Conservation (phyloP, 2,329 filamentous ascomycete species). For the Aspergillus sp. region DNA sequence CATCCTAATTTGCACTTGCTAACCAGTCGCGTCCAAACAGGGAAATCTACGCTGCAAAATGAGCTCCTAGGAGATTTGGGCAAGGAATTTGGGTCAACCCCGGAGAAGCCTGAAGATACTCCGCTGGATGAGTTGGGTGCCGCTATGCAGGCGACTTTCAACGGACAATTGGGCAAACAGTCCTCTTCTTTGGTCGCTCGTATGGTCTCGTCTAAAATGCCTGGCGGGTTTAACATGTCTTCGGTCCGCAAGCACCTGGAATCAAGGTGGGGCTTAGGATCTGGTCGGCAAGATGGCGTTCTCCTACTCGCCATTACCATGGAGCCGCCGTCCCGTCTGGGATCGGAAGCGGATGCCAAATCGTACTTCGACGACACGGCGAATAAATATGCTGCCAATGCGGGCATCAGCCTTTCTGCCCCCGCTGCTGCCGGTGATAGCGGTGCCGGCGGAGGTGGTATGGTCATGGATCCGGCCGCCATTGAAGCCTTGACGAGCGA, state of each 20-base stretch:
- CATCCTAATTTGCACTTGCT: not conserved
- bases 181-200: slow-evolving; percentile 87
- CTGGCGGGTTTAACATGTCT: slow-evolving; percentile 98
- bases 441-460: slow-evolving; percentile 63
- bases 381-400: slow-evolving; percentile 77
- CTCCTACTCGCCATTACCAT: slow-evolving; percentile 82
- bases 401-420: slow-evolving; percentile 74
- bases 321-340: slow-evolving; percentile 81
- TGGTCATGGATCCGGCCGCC: slow-evolving; percentile 99
- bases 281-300: slow-evolving; percentile 83
- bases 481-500: slow-evolving; percentile 96
- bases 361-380: slow-evolving; percentile 78
- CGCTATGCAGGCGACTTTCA: slow-evolving; percentile 96
- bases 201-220: slow-evolving; percentile 98
- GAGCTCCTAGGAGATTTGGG: slow-evolving; percentile 95
- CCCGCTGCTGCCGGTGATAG: slow-evolving; percentile 61
- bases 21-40: slow-evolving; percentile 37
- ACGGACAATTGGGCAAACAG: slow-evolving; percentile 95
- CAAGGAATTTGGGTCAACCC: slow-evolving; percentile 96
- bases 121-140: slow-evolving; percentile 91
- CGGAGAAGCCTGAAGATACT: slow-evolving; percentile 96
- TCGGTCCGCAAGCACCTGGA: slow-evolving; percentile 90
- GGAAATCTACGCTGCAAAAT: slow-evolving; percentile 97
- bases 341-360: slow-evolving; percentile 84
- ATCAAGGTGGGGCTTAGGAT: slow-evolving; percentile 78